Evolutionary conservation across 2,329 filamentous ascomycete genomes (phyloP), one percentile per base, ranked within the genome.

Genomic region (Epichloe sp.): DNA sequence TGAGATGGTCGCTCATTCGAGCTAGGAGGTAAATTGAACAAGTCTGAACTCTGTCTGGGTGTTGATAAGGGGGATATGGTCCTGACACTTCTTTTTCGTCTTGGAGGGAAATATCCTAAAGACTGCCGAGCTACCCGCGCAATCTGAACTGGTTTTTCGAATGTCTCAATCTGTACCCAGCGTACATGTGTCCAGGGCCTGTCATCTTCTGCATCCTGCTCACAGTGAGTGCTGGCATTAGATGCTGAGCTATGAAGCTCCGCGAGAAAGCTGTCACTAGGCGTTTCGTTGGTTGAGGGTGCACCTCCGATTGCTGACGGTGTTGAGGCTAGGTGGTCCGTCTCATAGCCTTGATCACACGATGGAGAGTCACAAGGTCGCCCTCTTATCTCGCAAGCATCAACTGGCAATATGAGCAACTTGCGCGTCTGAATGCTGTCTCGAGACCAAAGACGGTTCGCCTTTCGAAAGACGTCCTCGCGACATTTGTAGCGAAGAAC

Each of bases 391-490:
- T 85, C 83, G 65, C 91, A 97, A 41, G 88, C 85, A 65, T 95
- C 90, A 4, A 97, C 88, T 0, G 93, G 93, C 49, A 98, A 71
- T 8, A 90, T 77, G 15, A 98, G 76, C 56, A 80, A 83, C 60
- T 87, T 87, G 53, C 90, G 82, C 46, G 83, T 80, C 64, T 96
- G 91, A 37, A 97, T 85, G 55, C 82, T 88, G 63, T 97, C 93
- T 56, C 89, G 88, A 6, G 89, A 88, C 93, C 93, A 98, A 61
- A 98, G 82, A 11, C 93, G 82, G 64, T 98, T 98, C 40, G 88
- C 83, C 64, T 87, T 93, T 53, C 88, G 79, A 57, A 98, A 83
- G 2, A 85, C 78, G 46, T 90, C 85, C 51, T 89, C 82, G 55
- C 86, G 80, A 65, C 91, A 97, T 59, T 87, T 85, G 67, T 94